phyloP scores from a whole-genome alignment of 768 basidiomycete species.

The Collybia sp. region DNA sequence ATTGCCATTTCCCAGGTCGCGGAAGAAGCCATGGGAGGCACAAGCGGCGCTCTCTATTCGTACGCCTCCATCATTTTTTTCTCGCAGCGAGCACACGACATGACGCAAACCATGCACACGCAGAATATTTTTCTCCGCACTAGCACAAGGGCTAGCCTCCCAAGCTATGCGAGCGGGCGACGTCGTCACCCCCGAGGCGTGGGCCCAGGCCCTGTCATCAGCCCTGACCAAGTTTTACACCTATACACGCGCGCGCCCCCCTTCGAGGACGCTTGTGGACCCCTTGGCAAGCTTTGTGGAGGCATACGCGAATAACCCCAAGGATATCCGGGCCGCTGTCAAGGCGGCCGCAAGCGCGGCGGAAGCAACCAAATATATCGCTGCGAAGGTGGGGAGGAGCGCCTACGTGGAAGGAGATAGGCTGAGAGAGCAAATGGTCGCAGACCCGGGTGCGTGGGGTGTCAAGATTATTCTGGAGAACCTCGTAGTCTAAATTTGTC shows the following conservation, averaged over 20 bases:
- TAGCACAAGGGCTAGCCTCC: conserved; percentile 66
- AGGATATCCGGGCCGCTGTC: conserved; percentile 47
- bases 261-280: conserved; percentile 91
- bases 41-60: conserved; percentile 90
- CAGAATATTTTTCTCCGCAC: conserved; percentile 88
- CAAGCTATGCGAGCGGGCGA: conserved; percentile 20
- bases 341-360: conserved; percentile 61
- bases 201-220: conserved; percentile 52
- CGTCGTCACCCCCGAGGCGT: conserved; percentile 45
- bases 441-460: conserved; percentile 94
- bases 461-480: conserved; percentile 70
- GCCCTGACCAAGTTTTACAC: conserved; percentile 65
- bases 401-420: conserved; percentile 77
- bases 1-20: conserved; percentile 68
- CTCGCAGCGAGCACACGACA: background rate
- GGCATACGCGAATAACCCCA: conserved; percentile 24
- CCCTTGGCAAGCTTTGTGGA: conserved; percentile 77
- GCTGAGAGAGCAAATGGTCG: conserved; percentile 54
- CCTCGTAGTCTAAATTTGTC: conserved; percentile 18
- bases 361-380: conserved; percentile 66
- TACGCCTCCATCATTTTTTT: conserved; percentile 31
- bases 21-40: conserved; percentile 88
- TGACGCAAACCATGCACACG: background rate
- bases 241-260: conserved; percentile 86
- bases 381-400: conserved; percentile 85